Conservation (phyloP, 2,329 filamentous ascomycete genomes). For the Aspergillus sp. region DNA sequence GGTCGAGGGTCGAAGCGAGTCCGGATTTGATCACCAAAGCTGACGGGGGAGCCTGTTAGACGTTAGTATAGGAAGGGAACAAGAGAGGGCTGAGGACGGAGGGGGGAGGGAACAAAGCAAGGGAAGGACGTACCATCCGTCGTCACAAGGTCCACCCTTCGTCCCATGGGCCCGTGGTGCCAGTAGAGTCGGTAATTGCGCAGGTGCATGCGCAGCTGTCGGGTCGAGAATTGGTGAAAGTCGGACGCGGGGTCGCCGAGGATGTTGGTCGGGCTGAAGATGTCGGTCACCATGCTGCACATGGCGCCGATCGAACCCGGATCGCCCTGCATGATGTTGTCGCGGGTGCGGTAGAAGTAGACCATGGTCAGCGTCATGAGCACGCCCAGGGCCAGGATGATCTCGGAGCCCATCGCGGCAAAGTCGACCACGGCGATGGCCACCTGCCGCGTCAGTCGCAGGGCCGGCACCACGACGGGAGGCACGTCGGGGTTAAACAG, state of each 20-base stretch:
- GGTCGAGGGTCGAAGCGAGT: slow-evolving; percentile 31
- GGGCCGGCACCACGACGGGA: slow-evolving; percentile 21
- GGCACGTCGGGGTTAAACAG: slow-evolving; percentile 30
- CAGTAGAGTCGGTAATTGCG: slow-evolving; percentile 29
- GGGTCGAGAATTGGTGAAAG: slow-evolving; percentile 35
- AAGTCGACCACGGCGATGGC: slow-evolving; percentile 30
- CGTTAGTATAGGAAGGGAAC: neutral
- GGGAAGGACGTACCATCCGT: slow-evolving; percentile 23
- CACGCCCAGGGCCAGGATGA: slow-evolving; percentile 25
- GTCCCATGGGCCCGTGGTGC: slow-evolving; percentile 26
- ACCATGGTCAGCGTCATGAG: slow-evolving; percentile 27
- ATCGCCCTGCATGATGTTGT: slow-evolving; percentile 32
- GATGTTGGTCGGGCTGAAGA: slow-evolving; percentile 30
- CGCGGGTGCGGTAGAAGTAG: slow-evolving; percentile 27
- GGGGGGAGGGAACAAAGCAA: too few relatives aligned
- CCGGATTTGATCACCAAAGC: slow-evolving; percentile 24
- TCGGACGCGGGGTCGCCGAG: slow-evolving; percentile 26
- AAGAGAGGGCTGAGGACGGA: too few relatives aligned
- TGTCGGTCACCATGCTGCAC: slow-evolving; percentile 34
- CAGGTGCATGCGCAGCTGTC: slow-evolving; percentile 31
- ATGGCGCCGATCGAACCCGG: slow-evolving; percentile 35
- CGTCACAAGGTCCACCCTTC: slow-evolving; percentile 29
- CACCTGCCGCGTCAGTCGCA: slow-evolving; percentile 25
- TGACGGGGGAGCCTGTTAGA: slow-evolving; percentile 22
- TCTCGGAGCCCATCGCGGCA: slow-evolving; percentile 30